Conservation (phyloP, 164 flowering plant genomes). For the Dillenia suffruticosa region DNA sequence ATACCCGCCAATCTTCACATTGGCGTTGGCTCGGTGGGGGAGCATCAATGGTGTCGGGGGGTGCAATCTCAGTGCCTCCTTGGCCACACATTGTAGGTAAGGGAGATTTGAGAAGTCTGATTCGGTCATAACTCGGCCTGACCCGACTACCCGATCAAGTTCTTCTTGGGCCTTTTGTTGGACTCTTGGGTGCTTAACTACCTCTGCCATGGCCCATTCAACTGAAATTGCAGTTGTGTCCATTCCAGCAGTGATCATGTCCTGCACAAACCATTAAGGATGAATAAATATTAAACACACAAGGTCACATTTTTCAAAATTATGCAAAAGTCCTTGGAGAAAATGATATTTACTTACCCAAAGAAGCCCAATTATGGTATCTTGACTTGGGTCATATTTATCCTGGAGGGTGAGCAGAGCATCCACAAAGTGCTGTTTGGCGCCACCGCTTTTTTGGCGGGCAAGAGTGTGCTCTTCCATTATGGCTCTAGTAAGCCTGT, state of each 20-base stretch:
- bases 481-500: conserved; percentile 19
- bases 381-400: conserved; percentile 24
- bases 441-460: conserved; percentile 8
- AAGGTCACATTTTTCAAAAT: not conserved
- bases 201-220: conserved; percentile 3
- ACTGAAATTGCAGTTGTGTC: conserved; percentile 1
- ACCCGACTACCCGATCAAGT: not conserved
- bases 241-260: conserved; percentile 8
- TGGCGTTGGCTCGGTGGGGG: conserved; percentile 1
- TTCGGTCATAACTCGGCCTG: not conserved
- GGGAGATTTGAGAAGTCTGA: conserved; percentile 1
- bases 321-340: too few relatives aligned
- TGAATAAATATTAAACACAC: too few relatives aligned
- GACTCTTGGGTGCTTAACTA: conserved; percentile 1
- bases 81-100: conserved; percentile 4
- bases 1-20: conserved; percentile 6
- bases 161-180: conserved; percentile 3
- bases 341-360: conserved; percentile 13
- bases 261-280: conserved; percentile 14
- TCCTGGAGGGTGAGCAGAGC: conserved; percentile 23
- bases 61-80: conserved; percentile 2
- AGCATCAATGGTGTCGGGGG: not conserved
- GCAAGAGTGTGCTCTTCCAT: conserved; percentile 19
- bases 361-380: conserved; percentile 21
- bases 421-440: conserved; percentile 26